Evolutionary conservation across 1,284 basidiomycete genomes (phyloP).

Genomic region (Naganishia albida): DNA sequence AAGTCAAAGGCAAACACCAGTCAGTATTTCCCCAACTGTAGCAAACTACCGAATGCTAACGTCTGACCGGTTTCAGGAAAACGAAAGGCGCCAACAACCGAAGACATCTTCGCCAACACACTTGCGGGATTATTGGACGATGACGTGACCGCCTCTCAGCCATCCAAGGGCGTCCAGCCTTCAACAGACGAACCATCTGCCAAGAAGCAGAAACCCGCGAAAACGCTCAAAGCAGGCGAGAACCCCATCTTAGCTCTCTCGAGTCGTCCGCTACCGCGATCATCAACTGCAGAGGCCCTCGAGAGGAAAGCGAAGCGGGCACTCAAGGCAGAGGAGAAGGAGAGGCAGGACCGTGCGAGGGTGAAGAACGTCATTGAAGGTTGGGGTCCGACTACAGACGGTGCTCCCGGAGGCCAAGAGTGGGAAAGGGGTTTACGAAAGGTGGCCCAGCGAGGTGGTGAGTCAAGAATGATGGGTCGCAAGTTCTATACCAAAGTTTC

Average conservation of each 20-base stretch:
- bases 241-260: conserved; percentile 48
- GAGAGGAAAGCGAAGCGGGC: conserved; percentile 38
- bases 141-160: conserved; percentile 22
- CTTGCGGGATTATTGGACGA: conserved; percentile 50
- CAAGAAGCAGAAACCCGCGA: conserved; percentile 28
- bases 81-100: conserved; percentile 50
- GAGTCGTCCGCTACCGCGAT: conserved; percentile 42
- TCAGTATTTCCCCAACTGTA: conserved; percentile 11
- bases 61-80: conserved; percentile 33
- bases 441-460: conserved; percentile 55
- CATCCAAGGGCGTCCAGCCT: neutral
- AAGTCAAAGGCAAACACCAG: conserved; percentile 37
- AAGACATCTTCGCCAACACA: conserved; percentile 48
- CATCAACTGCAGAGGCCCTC: conserved; percentile 37
- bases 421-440: conserved; percentile 54
- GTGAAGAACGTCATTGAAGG: conserved; percentile 51
- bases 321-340: conserved; percentile 47
- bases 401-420: conserved; percentile 44
- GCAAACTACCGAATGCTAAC: neutral
- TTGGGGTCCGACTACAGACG: conserved; percentile 43
- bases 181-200: conserved; percentile 18
- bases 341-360: conserved; percentile 49
- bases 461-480: conserved; percentile 36
- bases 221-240: conserved; percentile 23
- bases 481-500: neutral